Evolutionary conservation across 1,284 basidiomycete genomes (phyloP).

Genomic region (Meripilus lineatus): DNA sequence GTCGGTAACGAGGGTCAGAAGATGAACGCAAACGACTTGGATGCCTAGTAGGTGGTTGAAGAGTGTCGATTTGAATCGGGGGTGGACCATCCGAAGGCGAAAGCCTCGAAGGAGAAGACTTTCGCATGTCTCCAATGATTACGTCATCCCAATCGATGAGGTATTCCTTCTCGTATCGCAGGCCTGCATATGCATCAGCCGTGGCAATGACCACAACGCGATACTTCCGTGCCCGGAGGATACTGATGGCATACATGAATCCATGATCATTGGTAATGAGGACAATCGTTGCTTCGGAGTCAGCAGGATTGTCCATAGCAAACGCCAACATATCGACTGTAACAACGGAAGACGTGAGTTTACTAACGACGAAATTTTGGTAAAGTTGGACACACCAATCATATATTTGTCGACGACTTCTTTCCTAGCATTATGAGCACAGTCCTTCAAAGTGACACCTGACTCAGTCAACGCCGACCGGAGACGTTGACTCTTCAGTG

Average conservation of each 20-base stretch:
- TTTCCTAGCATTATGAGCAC: constrained; percentile 25
- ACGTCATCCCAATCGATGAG: too few species aligned
- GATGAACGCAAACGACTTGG: too few species aligned
- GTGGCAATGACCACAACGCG: constrained; percentile 45
- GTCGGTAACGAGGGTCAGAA: too few species aligned
- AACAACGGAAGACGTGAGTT: too few species aligned
- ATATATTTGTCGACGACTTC: constrained; percentile 29
- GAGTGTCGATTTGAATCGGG: too few species aligned
- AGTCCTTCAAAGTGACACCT: background rate
- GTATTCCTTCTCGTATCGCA: too few species aligned
- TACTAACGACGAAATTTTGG: too few species aligned
- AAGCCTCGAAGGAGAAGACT: too few species aligned
- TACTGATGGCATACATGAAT: constrained; percentile 30
- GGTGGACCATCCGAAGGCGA: too few species aligned
- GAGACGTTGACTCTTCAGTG: background rate
- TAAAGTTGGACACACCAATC: constrained; percentile 24
- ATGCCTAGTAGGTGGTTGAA: too few species aligned
- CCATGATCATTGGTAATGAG: constrained; percentile 55
- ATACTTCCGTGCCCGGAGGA: constrained; percentile 45
- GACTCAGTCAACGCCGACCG: background rate
- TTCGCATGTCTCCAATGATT: too few species aligned
- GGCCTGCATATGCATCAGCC: too few species aligned
- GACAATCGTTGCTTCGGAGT: constrained; percentile 46
- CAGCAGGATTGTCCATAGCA: constrained; percentile 49
- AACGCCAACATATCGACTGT: constrained; percentile 55